Evolutionary conservation across 140 eudicot genomes (phyloP).

Genomic region (Flaveria floridana): DNA sequence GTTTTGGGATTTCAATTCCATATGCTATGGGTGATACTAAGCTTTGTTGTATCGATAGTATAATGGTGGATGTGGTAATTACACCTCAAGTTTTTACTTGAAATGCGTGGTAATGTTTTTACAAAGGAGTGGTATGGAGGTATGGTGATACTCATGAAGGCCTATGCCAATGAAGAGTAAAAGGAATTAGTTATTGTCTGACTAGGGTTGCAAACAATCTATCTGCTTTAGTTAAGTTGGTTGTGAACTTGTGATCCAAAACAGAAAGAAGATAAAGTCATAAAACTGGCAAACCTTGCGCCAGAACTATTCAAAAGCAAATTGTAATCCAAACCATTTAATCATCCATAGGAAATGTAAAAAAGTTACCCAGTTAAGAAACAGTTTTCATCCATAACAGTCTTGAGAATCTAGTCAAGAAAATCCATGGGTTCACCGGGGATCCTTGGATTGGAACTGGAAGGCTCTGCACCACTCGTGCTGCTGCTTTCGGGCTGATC

Average conservation of each 20-base stretch:
- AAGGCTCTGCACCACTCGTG: slow-evolving; percentile 9
- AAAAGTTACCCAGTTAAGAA: neutral
- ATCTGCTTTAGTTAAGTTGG: slow-evolving; percentile 6
- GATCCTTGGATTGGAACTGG: slow-evolving; percentile 15
- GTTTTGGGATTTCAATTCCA: neutral
- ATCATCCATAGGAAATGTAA: neutral
- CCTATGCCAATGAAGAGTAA: neutral
- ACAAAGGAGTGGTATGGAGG: neutral
- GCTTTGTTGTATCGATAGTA: neutral
- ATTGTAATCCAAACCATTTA: neutral
- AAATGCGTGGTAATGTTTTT: neutral
- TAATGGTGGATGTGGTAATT: neutral
- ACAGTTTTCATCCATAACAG: neutral
- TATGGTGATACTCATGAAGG: too few relatives aligned
- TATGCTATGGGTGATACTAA: neutral
- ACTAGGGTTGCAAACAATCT: neutral
- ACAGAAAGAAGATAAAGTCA: neutral
- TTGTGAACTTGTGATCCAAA: neutral
- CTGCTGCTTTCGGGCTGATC: neutral
- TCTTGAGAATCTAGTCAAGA: neutral
- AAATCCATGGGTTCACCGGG: neutral
- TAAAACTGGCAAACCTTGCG: neutral
- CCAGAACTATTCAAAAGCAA: neutral
- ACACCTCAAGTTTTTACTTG: neutral
- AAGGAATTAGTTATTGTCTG: neutral